phyloP scores from a whole-genome alignment of 129 eudicot genomes.

The Calendula officinalis region DNA sequence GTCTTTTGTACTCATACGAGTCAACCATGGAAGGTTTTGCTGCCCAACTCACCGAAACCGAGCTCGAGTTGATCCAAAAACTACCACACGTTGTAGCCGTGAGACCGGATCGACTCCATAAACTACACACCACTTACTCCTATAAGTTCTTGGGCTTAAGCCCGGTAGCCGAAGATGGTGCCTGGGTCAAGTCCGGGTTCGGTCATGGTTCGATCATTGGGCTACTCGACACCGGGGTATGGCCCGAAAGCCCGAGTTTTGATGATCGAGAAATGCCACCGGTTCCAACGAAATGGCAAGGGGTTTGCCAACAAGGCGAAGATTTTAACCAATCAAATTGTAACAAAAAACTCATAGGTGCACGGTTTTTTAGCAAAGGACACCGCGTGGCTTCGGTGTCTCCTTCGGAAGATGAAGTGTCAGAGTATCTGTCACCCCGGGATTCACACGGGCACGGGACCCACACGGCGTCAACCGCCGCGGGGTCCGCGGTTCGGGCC shows the following conservation, averaged over 20 bases:
- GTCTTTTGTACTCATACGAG: slow-evolving; percentile 77
- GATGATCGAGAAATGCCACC: slow-evolving; percentile 72
- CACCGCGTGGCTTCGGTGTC: slow-evolving; percentile 62
- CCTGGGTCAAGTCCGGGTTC: slow-evolving; percentile 64
- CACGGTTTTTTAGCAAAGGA: slow-evolving; percentile 79
- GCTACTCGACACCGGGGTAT: slow-evolving; percentile 84
- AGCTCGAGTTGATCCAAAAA: slow-evolving; percentile 40
- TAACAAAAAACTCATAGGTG: slow-evolving; percentile 79
- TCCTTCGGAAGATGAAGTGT: slow-evolving; percentile 31
- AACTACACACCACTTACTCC: slow-evolving; percentile 83
- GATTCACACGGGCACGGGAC: slow-evolving; percentile 97
- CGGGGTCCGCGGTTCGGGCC: slow-evolving; percentile 60
- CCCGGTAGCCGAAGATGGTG: slow-evolving; percentile 40
- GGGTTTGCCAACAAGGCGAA: slow-evolving; percentile 79
- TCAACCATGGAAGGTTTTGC: slow-evolving; percentile 90
- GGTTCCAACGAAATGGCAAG: slow-evolving; percentile 72
- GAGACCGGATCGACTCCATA: slow-evolving; percentile 59
- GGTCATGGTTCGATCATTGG: slow-evolving; percentile 87
- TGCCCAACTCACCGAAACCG: slow-evolving; percentile 56
- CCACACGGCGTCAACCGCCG: slow-evolving; percentile 95
- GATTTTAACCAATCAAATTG: slow-evolving; percentile 54
- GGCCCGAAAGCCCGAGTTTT: slow-evolving; percentile 99
- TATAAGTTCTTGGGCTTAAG: slow-evolving; percentile 82
- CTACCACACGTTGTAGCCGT: slow-evolving; percentile 62
- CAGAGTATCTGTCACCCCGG: slow-evolving; percentile 74